Conservation (phyloP, 139 green algal species). For the Trebouxia sp. region DNA sequence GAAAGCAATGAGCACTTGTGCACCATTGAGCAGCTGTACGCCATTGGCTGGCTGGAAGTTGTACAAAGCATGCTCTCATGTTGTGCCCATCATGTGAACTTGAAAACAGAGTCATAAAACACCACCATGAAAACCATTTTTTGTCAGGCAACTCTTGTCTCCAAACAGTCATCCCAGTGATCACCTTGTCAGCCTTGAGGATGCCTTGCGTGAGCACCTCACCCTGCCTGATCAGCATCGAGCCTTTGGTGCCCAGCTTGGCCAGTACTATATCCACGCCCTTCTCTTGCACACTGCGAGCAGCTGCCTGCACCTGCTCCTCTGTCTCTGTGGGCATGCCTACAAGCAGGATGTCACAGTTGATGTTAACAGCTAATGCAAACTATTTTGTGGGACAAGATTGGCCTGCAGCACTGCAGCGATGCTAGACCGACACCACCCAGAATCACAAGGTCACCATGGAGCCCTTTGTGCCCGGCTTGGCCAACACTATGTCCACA, state of each 20-base stretch:
- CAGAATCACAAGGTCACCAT: no score
- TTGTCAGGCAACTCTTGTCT: not conserved
- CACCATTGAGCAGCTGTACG: no score
- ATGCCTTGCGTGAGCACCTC: slow-evolving; percentile 41
- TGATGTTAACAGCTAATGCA: not conserved
- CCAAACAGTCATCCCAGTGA: not conserved
- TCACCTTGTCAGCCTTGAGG: slow-evolving; percentile 38
- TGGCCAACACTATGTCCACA: slow-evolving; percentile 78
- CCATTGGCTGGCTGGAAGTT: no score
- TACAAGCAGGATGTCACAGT: not conserved
- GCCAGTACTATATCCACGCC: slow-evolving; percentile 76
- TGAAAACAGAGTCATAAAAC: no score
- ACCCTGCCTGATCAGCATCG: slow-evolving; percentile 64
- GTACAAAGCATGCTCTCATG: no score
- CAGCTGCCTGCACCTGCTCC: slow-evolving; percentile 56
- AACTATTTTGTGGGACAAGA: no score
- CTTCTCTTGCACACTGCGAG: slow-evolving; percentile 52
- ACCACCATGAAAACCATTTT: no score
- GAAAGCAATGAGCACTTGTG: no score
- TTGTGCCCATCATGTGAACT: no score
- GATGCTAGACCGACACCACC: no score
- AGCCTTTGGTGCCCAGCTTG: slow-evolving; percentile 84
- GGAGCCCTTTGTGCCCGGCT: slow-evolving; percentile 79
- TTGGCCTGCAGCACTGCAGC: no score
- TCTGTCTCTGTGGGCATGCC: slow-evolving; percentile 58